phyloP scores from a whole-genome alignment of 768 basidiomycete genomes.

The Xerocomellus intermedius region DNA sequence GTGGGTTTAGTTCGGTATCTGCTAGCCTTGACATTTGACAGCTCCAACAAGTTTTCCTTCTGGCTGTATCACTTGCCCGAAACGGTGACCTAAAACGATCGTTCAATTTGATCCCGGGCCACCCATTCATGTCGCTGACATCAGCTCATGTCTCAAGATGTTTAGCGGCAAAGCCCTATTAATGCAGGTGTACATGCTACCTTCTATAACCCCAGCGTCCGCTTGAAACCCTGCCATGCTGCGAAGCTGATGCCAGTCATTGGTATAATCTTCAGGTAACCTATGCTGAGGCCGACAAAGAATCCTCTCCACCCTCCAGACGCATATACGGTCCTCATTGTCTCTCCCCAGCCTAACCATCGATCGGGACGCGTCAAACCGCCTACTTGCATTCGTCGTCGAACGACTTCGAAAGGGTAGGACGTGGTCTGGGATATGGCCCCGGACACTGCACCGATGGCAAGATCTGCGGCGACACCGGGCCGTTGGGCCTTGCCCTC shows the following conservation, averaged over 20 bases:
- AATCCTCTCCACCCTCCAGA: conserved; percentile 82
- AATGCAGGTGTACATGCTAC: conserved; percentile 4
- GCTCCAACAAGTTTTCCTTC: background rate
- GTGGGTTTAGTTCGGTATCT: background rate
- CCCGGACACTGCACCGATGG: conserved; percentile 84
- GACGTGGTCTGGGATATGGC: conserved; percentile 83
- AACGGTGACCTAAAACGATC: background rate
- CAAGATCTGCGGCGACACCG: conserved; percentile 62
- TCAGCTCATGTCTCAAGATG: background rate
- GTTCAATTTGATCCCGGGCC: background rate
- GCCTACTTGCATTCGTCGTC: conserved; percentile 93
- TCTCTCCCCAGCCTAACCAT: conserved; percentile 80
- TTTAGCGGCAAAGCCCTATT: background rate
- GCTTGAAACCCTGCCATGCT: conserved; percentile 68
- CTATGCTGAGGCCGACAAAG: conserved; percentile 87
- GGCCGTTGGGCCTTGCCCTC: conserved; percentile 40
- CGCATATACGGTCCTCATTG: conserved; percentile 62
- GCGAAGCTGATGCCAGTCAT: conserved; percentile 94
- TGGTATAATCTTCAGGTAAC: conserved; percentile 91
- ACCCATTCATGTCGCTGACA: background rate
- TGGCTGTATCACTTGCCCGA: background rate
- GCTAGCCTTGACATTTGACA: background rate
- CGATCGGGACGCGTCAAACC: conserved; percentile 74
- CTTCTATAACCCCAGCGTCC: conserved; percentile 28
- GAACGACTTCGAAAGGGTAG: conserved; percentile 93